phyloP scores from a whole-genome alignment of 768 basidiomycete genomes.

The Mycena filopes region DNA sequence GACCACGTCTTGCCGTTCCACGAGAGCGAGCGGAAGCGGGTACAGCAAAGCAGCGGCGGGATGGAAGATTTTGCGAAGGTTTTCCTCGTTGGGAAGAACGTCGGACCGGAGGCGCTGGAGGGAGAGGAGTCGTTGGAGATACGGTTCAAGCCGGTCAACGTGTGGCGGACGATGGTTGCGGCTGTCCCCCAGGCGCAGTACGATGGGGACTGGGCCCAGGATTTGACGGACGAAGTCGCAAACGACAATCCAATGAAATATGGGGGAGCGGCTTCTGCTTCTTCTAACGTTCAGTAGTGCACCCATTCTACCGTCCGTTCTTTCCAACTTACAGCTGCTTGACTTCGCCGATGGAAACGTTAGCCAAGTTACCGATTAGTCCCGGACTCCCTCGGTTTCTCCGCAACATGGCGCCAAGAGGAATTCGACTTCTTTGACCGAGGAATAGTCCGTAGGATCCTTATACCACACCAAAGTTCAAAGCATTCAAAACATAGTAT shows the following conservation, averaged over 20 bases:
- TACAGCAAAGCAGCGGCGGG: slow-evolving; percentile 44
- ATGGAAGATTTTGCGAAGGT: not conserved
- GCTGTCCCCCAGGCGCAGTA: not conserved
- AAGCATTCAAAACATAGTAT: too few relatives aligned
- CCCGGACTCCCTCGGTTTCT: too few relatives aligned
- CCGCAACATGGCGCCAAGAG: too few relatives aligned
- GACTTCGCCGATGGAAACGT: too few relatives aligned
- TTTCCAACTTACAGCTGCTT: too few relatives aligned
- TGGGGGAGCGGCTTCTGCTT: not conserved
- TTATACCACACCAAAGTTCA: not conserved
- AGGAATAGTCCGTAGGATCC: too few relatives aligned
- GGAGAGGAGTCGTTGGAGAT: not conserved
- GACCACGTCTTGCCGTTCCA: slow-evolving; percentile 4
- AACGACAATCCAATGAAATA: slow-evolving; percentile 6
- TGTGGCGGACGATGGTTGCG: not conserved
- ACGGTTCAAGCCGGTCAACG: slow-evolving; percentile 2
- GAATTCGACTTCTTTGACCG: too few relatives aligned
- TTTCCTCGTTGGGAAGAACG: slow-evolving; percentile 8
- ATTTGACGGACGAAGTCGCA: slow-evolving; percentile 7
- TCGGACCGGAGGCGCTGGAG: not conserved
- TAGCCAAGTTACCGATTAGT: too few relatives aligned
- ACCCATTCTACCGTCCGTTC: too few relatives aligned
- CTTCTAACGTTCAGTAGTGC: too few relatives aligned
- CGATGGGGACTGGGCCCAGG: slow-evolving; percentile 4
- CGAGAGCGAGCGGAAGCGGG: not conserved